Conservation (phyloP, 768 basidiomycete species). For the Termitomyces sp. region DNA sequence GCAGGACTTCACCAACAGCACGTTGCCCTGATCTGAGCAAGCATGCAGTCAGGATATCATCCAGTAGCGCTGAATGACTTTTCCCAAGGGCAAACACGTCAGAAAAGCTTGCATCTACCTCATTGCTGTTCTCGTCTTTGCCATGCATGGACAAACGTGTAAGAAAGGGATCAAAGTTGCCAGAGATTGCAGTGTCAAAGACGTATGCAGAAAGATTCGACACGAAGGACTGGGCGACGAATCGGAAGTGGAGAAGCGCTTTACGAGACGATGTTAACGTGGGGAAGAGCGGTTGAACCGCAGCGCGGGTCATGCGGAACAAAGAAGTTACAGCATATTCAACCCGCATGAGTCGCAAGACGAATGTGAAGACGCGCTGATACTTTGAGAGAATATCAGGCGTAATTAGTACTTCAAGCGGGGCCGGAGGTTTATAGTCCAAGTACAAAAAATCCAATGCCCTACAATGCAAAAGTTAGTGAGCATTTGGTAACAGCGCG, state of each 20-base stretch:
- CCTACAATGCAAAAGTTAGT: constrained; percentile 32
- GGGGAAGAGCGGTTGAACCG: constrained; percentile 49
- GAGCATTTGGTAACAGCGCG: constrained; percentile 1
- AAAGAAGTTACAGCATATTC: constrained; percentile 64
- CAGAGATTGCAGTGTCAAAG: constrained; percentile 77
- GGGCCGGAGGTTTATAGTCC: constrained; percentile 85
- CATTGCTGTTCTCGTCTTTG: constrained; percentile 5
- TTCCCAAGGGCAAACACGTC: constrained; percentile 73
- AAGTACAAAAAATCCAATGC: constrained; percentile 89
- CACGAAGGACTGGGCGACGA: constrained; percentile 70
- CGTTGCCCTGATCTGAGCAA: constrained; percentile 67
- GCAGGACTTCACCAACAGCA: constrained; percentile 60
- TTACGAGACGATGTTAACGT: constrained; percentile 50
- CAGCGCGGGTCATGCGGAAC: constrained; percentile 56
- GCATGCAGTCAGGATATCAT: constrained; percentile 75
- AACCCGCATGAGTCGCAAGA: constrained; percentile 76
- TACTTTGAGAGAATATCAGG: constrained; percentile 77
- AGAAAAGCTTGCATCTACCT: constrained; percentile 33
- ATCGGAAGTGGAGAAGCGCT: constrained; percentile 66
- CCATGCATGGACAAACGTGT: constrained; percentile 27
- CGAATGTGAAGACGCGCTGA: constrained; percentile 77
- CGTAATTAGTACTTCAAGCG: constrained; percentile 71
- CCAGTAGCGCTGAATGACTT: constrained; percentile 64
- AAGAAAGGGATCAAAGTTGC: constrained; percentile 72
- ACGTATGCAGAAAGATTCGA: constrained; percentile 65